Evolutionary conservation across 129 eudicot species (phyloP), one percentile per base, ranked within the genome.

Genomic region (Erigeron canadensis): DNA sequence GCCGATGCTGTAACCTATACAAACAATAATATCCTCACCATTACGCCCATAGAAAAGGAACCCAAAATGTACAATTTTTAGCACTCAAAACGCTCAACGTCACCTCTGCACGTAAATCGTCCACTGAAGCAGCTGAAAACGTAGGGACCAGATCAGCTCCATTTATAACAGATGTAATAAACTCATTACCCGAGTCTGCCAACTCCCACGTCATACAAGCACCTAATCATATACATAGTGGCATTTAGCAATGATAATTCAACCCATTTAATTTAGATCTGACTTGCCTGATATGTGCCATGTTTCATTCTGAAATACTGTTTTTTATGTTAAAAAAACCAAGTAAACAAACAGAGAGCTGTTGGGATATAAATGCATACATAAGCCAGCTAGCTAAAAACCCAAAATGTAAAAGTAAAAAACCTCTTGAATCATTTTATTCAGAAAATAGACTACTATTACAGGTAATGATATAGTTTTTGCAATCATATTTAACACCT

Each of bases 171-270:
- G 99, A 74, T 55, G 96, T 90, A 78, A 95, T 80, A 46, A 89
- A 88, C 28, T 90, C 94, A 80, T 69, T 77, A 22, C 99, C 94
- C 0, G 97, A 95, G 71, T 90, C 99, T 3, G 96, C 97, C 81
- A 95, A 83, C 67, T 95, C 97, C 97, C 99, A 90, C 46, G 97
- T 86, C 99, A 95, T 88, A 70, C 99, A 90, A 67, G 99, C 99
- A 77, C 94, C 99, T 95, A 69, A 85, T 38, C 51, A 67, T 55
- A 56, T 42, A 4, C 56, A 56, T 9, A 70, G 22, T 4, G 19
- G 43, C 58, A 46, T 46, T 67, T 44, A 44, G 48, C 2, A 1
- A 9, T 44, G 3, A 2, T 44, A 44, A 44, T 2, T 44, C 6
- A 4, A 10, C 48, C 48, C 48, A 44, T 6, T 1, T 44, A 6